A percentile compares a stretch with the other conserved stretches of the same genome.
These are phyloP conservation scores for Scheffersomyces stambukii DNA, from an alignment of 1,139 yeast genomes.

Conservation along the genomic window DNA sequence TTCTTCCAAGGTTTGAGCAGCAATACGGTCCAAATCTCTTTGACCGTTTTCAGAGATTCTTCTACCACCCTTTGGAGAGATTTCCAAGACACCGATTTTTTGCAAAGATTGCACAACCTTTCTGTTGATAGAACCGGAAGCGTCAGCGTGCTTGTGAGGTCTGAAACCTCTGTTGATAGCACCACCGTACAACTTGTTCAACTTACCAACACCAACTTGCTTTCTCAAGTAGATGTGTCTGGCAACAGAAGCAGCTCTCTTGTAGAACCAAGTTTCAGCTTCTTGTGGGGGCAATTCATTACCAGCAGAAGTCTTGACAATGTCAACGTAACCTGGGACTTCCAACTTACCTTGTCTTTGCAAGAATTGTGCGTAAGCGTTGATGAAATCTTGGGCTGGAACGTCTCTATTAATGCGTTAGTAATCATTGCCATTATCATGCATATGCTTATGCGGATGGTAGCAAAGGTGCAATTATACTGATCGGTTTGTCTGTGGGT, in stretches of 20 bases:
- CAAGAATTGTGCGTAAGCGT: slow-evolving; percentile 99
- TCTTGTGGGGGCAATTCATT: slow-evolving; percentile 99
- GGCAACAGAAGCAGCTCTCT: slow-evolving; percentile 99
- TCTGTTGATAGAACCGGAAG: slow-evolving; percentile 99
- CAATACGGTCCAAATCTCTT: slow-evolving; percentile 99
- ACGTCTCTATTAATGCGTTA: slow-evolving; percentile 75
- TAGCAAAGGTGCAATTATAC: too few species aligned
- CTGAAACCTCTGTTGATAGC: slow-evolving; percentile 98
- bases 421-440: slow-evolving; percentile 20
- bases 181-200: slow-evolving; percentile 99
- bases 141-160: slow-evolving; percentile 98
- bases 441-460: too few species aligned
- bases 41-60: slow-evolving; percentile 99
- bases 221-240: slow-evolving; percentile 99
- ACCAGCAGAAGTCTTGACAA: slow-evolving; percentile 98
- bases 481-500: too few species aligned
- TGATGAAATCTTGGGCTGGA: slow-evolving; percentile 99
- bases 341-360: slow-evolving; percentile 99
- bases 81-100: slow-evolving; percentile 96
- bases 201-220: slow-evolving; percentile 98
- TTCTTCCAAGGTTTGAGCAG: slow-evolving; percentile 97
- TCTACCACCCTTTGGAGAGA: slow-evolving; percentile 99
- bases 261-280: slow-evolving; percentile 99
- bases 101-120: slow-evolving; percentile 96
- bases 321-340: slow-evolving; percentile 99